phyloP scores from a whole-genome alignment of 345 rosid genomes.

The Gossypium thurberi region DNA sequence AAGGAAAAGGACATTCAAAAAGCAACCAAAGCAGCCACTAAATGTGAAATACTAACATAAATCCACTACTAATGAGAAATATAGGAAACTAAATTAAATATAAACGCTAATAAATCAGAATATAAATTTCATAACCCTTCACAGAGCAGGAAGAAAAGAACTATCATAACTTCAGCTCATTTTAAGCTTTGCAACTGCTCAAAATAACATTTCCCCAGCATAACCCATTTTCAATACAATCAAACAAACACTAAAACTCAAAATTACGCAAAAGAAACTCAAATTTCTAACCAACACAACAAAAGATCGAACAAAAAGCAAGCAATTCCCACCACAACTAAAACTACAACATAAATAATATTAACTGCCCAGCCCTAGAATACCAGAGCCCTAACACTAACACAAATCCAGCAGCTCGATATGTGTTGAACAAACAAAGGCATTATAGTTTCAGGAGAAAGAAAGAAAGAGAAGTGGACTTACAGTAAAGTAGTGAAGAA shows the following conservation, averaged over 20 bases:
- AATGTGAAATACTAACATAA: no score
- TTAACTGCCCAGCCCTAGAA: neutral
- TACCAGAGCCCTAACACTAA: neutral
- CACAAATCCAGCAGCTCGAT: neutral
- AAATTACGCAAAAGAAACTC: conserved; percentile 12
- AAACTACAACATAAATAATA: no score
- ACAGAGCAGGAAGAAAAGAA: neutral
- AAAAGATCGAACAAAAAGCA: neutral
- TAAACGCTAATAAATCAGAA: no score
- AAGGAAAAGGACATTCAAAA: neutral
- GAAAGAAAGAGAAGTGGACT: neutral
- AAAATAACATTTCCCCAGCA: neutral
- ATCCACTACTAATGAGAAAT: no score
- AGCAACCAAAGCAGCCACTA: neutral
- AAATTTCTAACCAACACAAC: conserved; percentile 1
- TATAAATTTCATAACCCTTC: neutral
- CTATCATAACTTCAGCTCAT: neutral
- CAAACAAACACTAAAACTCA: conserved; percentile 4
- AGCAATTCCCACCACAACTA: neutral
- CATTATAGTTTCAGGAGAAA: neutral
- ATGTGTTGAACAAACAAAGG: neutral
- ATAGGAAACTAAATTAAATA: no score
- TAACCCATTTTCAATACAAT: neutral
- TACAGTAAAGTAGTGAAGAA: neutral
- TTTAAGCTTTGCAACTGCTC: neutral